Conservation (phyloP, 352 stramenopile genomes). For the Phytopythium montanum region DNA sequence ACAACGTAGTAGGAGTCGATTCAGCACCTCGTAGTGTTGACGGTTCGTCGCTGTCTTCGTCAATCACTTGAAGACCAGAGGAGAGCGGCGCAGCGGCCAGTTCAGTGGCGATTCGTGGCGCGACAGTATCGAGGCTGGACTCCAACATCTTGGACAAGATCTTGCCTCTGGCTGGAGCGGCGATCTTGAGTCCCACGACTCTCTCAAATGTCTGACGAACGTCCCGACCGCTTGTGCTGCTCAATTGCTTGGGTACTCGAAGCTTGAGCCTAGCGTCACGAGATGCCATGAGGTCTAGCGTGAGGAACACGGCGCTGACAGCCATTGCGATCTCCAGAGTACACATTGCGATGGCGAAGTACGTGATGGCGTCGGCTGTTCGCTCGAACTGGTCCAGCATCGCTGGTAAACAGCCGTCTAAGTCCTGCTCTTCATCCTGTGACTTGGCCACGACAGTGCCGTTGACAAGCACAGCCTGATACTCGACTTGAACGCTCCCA, state of each 20-base stretch:
- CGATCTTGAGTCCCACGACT: constrained; percentile 69
- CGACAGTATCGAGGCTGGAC: constrained; percentile 50
- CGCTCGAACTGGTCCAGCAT: constrained; percentile 60
- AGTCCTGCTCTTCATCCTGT: constrained; percentile 39
- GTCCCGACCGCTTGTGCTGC: constrained; percentile 16
- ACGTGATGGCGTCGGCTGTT: constrained; percentile 36
- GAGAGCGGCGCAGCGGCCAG: constrained; percentile 25
- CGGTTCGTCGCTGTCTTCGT: neutral
- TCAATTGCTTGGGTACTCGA: constrained; percentile 24
- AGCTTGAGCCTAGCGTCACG: constrained; percentile 72
- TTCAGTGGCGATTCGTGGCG: constrained; percentile 42
- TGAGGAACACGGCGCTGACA: constrained; percentile 45
- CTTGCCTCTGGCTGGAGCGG: constrained; percentile 57
- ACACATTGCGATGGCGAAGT: constrained; percentile 25
- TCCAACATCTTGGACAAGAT: constrained; percentile 58
- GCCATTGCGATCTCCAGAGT: constrained; percentile 38
- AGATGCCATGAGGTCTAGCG: constrained; percentile 52
- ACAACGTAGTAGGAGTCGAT: neutral
- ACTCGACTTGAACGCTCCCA: constrained; percentile 40
- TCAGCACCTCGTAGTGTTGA: neutral
- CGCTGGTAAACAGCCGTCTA: constrained; percentile 41
- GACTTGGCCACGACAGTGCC: constrained; percentile 39
- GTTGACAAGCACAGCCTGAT: constrained; percentile 58
- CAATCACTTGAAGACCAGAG: neutral
- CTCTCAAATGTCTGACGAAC: constrained; percentile 62